Conservation (phyloP, 2,329 filamentous ascomycete genomes). For the Fusarium caatingaense region DNA sequence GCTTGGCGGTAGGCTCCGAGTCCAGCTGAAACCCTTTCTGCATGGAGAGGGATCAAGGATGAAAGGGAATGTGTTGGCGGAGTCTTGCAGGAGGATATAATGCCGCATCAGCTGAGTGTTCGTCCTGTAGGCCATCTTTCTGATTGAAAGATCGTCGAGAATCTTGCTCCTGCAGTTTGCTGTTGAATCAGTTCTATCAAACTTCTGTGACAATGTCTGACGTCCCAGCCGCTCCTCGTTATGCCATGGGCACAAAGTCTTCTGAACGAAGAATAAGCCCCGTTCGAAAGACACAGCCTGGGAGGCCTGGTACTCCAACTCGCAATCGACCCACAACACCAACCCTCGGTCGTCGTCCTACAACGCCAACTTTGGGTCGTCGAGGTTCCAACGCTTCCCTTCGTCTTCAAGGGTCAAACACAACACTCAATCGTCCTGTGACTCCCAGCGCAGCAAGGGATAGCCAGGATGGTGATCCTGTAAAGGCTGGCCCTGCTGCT, state of each 20-base stretch:
- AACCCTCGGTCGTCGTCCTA: conserved; percentile 32
- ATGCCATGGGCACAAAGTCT: conserved; percentile 40
- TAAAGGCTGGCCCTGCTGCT: conserved; percentile 1
- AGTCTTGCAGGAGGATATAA: not conserved
- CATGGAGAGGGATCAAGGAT: not conserved
- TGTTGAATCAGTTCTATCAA: not conserved
- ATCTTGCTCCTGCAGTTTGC: not conserved
- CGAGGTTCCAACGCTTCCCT: conserved; percentile 30
- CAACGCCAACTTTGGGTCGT: conserved; percentile 28
- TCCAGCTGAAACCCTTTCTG: not conserved
- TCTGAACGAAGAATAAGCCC: conserved; percentile 38
- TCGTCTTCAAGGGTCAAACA: conserved; percentile 27
- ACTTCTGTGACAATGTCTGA: not conserved
- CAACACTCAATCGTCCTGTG: conserved; percentile 24
- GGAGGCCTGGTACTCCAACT: conserved; percentile 30
- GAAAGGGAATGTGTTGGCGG: conserved; percentile 1
- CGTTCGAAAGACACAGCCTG: conserved; percentile 22
- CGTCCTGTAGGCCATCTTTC: not conserved
- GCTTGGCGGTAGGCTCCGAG: not conserved
- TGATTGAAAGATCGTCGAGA: not conserved
- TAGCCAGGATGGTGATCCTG: conserved; percentile 11
- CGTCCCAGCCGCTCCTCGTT: conserved; percentile 35
- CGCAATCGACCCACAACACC: conserved; percentile 34
- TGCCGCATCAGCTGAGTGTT: conserved; percentile 2
- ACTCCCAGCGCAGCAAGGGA: conserved; percentile 20